These are phyloP conservation scores for Phytophthora aleatoria DNA, from an alignment of 352 stramenopile genomes.

Conservation along the genomic window DNA sequence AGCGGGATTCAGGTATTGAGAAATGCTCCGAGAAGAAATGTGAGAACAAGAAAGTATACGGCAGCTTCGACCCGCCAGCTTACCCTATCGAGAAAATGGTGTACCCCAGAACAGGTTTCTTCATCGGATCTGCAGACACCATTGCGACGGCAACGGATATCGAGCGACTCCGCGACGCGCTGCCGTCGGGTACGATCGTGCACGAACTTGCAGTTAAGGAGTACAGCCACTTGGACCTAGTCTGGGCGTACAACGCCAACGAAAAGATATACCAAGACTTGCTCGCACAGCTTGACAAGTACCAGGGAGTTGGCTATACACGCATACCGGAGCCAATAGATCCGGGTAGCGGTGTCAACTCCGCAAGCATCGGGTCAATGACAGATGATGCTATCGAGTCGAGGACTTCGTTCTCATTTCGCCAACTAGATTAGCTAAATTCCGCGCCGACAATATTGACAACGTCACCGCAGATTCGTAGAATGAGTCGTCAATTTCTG, in stretches of 20 bases:
- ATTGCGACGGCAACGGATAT: slow-evolving; percentile 45
- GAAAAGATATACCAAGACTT: slow-evolving; percentile 53
- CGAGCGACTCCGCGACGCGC: slow-evolving; percentile 34
- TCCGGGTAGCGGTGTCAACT: background rate
- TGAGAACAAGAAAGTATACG: slow-evolving; percentile 53
- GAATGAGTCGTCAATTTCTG: background rate
- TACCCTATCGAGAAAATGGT: slow-evolving; percentile 29
- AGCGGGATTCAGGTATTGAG: slow-evolving; percentile 20
- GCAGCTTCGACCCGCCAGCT: slow-evolving; percentile 41
- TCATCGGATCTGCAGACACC: slow-evolving; percentile 42
- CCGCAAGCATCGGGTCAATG: background rate
- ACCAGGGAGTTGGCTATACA: slow-evolving; percentile 41
- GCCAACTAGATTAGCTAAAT: slow-evolving; percentile 23
- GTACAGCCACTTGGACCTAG: slow-evolving; percentile 62
- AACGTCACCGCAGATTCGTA: background rate
- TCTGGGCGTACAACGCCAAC: slow-evolving; percentile 49
- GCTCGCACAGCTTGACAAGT: slow-evolving; percentile 42
- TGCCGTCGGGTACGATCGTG: slow-evolving; percentile 46
- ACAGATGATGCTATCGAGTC: slow-evolving; percentile 3
- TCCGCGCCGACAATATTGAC: background rate
- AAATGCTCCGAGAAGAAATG: slow-evolving; percentile 39
- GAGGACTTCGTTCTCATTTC: slow-evolving; percentile 25
- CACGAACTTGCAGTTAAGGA: slow-evolving; percentile 41
- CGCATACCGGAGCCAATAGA: background rate
- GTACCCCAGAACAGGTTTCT: slow-evolving; percentile 48